phyloP scores from a whole-genome alignment of 1,284 basidiomycete genomes.

The Ceratobasidium sp. region DNA sequence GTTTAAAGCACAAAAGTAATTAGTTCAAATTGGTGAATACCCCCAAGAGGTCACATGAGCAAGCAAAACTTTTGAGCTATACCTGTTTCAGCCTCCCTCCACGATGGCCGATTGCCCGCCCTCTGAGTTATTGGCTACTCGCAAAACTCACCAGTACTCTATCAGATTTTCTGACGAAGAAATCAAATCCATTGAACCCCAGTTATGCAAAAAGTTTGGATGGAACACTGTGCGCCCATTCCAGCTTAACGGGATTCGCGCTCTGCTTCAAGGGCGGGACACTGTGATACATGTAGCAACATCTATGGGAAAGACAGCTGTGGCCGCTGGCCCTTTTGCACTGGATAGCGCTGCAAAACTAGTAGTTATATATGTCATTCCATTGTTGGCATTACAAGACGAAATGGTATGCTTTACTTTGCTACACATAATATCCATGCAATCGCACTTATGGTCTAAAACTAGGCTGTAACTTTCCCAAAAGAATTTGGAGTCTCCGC shows the following conservation, averaged over 20 bases:
- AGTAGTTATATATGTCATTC: constrained; percentile 5
- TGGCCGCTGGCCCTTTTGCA: constrained; percentile 18
- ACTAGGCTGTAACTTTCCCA: constrained; percentile 7
- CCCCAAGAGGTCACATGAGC: not conserved
- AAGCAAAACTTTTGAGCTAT: not conserved
- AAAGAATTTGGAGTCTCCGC: constrained; percentile 12
- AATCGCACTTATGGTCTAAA: too few relatives aligned
- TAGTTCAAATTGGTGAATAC: not conserved
- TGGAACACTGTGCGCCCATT: not conserved
- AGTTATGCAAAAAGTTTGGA: constrained; percentile 11
- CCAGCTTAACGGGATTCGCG: constrained; percentile 13
- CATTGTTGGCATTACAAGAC: constrained; percentile 15
- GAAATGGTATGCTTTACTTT: constrained; percentile 1
- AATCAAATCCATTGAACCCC: not conserved
- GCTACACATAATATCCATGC: not conserved
- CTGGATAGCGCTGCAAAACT: constrained; percentile 14
- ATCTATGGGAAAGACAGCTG: constrained; percentile 14
- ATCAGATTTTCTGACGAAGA: not conserved
- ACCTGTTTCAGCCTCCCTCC: not conserved
- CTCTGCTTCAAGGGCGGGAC: constrained; percentile 2
- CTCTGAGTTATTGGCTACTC: not conserved
- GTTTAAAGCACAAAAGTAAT: not conserved
- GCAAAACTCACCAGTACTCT: not conserved
- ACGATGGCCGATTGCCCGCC: not conserved
- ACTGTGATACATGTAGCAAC: constrained; percentile 20